Evolutionary conservation across 2,329 filamentous ascomycete species (phyloP).

Genomic region (Colletotrichum sidae): DNA sequence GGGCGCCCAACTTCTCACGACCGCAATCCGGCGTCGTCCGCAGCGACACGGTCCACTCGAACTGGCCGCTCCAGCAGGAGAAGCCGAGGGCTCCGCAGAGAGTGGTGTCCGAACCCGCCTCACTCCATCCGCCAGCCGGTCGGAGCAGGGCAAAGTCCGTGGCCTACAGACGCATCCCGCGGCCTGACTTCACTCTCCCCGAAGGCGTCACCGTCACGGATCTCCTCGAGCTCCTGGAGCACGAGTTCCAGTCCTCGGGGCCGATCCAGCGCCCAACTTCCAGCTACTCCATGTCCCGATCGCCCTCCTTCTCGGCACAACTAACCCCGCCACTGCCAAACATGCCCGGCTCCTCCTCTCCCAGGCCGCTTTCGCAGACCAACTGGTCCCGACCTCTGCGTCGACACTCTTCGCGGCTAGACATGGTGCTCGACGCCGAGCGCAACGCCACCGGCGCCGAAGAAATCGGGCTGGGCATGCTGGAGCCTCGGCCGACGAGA

Average conservation of each 20-base stretch:
- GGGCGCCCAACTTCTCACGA: not conserved
- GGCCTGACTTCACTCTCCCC: slow-evolving; percentile 28
- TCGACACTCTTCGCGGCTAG: slow-evolving; percentile 18
- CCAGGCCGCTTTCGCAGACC: not conserved
- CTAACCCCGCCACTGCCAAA: not conserved
- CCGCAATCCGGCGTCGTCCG: not conserved
- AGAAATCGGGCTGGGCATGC: slow-evolving; percentile 31
- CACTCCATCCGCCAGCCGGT: not conserved
- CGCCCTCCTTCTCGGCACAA: slow-evolving; percentile 7
- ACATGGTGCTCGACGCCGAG: slow-evolving; percentile 31
- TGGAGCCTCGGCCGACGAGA: slow-evolving; percentile 21
- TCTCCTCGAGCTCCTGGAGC: slow-evolving; percentile 31
- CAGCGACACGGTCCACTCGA: not conserved
- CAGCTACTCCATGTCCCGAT: slow-evolving; percentile 6
- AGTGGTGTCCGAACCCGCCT: not conserved
- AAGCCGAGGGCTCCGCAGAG: not conserved
- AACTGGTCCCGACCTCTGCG: slow-evolving; percentile 19
- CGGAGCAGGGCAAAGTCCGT: slow-evolving; percentile 4
- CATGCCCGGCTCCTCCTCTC: not conserved
- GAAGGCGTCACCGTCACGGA: slow-evolving; percentile 27
- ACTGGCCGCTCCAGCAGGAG: not conserved
- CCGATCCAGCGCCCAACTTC: not conserved
- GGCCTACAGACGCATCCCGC: slow-evolving; percentile 29
- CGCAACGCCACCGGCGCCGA: slow-evolving; percentile 23
- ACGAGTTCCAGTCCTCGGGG: slow-evolving; percentile 23